Percentiles rank a stretch among this genome's conserved stretches.
Conservation (phyloP, 2,329 filamentous ascomycete genomes). For the Penicillium brasilianum region DNA sequence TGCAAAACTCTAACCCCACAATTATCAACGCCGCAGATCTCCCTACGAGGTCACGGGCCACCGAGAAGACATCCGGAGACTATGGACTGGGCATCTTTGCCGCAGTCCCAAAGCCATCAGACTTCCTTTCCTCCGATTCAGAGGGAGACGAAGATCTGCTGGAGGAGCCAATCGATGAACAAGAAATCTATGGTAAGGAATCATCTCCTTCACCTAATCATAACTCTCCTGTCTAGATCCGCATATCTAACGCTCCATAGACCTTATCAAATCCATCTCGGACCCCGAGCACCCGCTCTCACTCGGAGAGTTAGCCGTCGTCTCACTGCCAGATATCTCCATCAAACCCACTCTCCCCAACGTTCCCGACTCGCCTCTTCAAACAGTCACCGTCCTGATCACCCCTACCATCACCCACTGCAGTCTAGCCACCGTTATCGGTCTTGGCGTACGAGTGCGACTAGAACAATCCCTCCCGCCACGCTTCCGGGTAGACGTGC, state of each 20-base stretch:
- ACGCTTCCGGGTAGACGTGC: constrained; percentile 88
- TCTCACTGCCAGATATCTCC: constrained; percentile 92
- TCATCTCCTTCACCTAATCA: too few relatives aligned
- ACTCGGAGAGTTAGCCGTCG: constrained; percentile 88
- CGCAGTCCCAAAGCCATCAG: constrained; percentile 55
- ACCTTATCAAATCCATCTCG: constrained; percentile 91
- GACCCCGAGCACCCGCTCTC: constrained; percentile 97
- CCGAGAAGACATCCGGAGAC: constrained; percentile 47
- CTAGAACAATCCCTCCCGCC: constrained; percentile 90
- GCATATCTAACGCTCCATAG: constrained; percentile 51
- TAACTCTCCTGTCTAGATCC: neutral
- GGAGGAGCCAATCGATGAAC: constrained; percentile 88
- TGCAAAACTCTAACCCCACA: constrained; percentile 76
- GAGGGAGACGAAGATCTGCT: constrained; percentile 61
- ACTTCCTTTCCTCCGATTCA: constrained; percentile 54
- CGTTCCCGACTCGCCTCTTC: constrained; percentile 63
- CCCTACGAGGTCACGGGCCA: constrained; percentile 69
- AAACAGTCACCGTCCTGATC: constrained; percentile 82
- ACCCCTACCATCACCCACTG: constrained; percentile 98
- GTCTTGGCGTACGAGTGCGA: constrained; percentile 86
- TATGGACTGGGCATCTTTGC: constrained; percentile 55
- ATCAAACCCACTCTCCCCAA: constrained; percentile 71
- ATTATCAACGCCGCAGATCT: constrained; percentile 88
- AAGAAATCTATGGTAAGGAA: constrained; percentile 87
- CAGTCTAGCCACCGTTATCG: constrained; percentile 94